Base-by-base conservation (phyloP, 352 stramenopile genomes). In the Pythium dissimile region DNA sequence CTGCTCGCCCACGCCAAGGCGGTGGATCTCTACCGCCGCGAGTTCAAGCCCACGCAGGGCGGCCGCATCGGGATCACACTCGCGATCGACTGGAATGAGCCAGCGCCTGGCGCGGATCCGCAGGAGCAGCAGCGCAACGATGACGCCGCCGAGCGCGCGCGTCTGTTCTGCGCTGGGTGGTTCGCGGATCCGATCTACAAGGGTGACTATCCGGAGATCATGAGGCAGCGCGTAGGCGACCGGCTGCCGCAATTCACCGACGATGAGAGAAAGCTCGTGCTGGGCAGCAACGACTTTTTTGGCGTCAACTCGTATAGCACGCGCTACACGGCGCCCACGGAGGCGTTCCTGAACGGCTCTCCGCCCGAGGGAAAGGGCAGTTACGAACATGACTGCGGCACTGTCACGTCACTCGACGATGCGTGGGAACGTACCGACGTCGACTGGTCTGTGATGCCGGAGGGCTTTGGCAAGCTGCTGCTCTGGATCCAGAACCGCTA, bases 31-130 rank as follows among this genome's bases (percentile, higher is more conserved):
- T 98, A 96, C 68, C 62, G 86, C 12, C 48, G 59, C n/a, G 54
- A 73, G 28, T 57, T 83, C 50, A 63, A 72, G 27, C 28, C 34
- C 2, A 23, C 55, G 9, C 61, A 87, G 42, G 64, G 66, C n/a
- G 89, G 88, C 15, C 71, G 82, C 7, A 97, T 98, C 86, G 93
- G 91, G 12, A 96, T 98, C 47, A 94, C 88, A 21, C 75, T 98
- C 47, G 94, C 89, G 58, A 75, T 70, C 27, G 87, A 98, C 71
- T 98, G 83, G 80, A 75, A 86, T 16, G 91, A 96, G 68, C 83
- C 87, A 13, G 64, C 73, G 24, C 71, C 71, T 7, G 77, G 76
- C 34, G 45, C 54, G 13, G 69, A 84, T 41, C 69, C 72, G 3
- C 67, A 69, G 26, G 64, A 75, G 42, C 82, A 92, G 53, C 65